A percentile compares a stretch with the other conserved stretches of the same genome.
Conservation (phyloP, 768 basidiomycete genomes). For the Hygrophoropsis aurantiaca region DNA sequence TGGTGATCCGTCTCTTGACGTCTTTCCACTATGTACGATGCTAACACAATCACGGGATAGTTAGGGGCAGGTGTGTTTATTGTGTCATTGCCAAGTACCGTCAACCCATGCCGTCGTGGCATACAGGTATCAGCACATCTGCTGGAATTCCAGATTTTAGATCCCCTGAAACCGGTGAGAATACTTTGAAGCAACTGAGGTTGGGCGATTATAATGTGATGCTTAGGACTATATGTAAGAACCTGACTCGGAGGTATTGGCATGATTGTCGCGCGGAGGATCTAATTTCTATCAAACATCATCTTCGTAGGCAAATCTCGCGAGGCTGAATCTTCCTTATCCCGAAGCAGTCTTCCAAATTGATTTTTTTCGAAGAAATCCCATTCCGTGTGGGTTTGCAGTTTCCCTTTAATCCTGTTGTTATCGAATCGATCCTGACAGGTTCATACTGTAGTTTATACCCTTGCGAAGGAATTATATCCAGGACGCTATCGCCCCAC, state of each 20-base stretch:
- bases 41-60: slow-evolving; percentile 30
- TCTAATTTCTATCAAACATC: neutral
- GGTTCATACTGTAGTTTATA: slow-evolving; percentile 59
- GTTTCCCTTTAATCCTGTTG: neutral
- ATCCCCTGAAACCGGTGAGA: slow-evolving; percentile 79
- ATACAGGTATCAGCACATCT: slow-evolving; percentile 68
- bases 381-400: slow-evolving; percentile 65
- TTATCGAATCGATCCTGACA: neutral
- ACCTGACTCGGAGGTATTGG: neutral
- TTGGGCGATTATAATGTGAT: neutral
- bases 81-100: too few relatives aligned
- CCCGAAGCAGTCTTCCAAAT: slow-evolving; percentile 97
- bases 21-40: neutral
- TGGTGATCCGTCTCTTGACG: slow-evolving; percentile 45
- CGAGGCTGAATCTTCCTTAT: slow-evolving; percentile 76
- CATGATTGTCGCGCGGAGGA: slow-evolving; percentile 1
- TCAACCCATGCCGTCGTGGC: neutral
- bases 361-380: slow-evolving; percentile 76
- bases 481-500: slow-evolving; percentile 91
- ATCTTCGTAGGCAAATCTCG: slow-evolving; percentile 66
- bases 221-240: slow-evolving; percentile 28
- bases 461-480: slow-evolving; percentile 89
- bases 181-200: slow-evolving; percentile 1
- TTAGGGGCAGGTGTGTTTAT: slow-evolving; percentile 75
- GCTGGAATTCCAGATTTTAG: slow-evolving; percentile 91